Base-by-base conservation (phyloP, 75 land plant species). In the Selaginella tamariscina region DNA sequence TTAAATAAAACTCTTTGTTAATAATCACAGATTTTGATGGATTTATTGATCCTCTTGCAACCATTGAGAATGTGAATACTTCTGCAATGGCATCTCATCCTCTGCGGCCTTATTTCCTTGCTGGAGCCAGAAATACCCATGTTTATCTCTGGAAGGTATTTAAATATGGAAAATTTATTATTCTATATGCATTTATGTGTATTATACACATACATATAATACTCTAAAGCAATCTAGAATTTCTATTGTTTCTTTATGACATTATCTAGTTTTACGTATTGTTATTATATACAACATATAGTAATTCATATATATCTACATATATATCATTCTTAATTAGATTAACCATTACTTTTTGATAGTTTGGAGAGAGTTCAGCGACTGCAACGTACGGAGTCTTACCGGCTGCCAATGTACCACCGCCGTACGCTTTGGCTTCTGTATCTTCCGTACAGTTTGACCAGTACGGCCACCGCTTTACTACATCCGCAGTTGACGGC, bases 321-420 rank as follows among this genome's bases (percentile, higher is more conserved):
- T 66, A 32, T 56, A 33, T 57, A 2, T 0, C 5, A 28, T 27
- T 67, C 30, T 70, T 0, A 9, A 29, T 1, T 29, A 24, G 30
- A 15, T 33, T 63, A n/a, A 64, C 23, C 0, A 0, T 5, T 32
- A 27, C 32, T 24, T 20, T 30, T 55, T 32, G 60, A 73, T 82
- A 92, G 95, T 93, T 87, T 78, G 96, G 95, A 20, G 86, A 87
- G 74, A 72, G 73, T 29, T 82, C 62, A 70, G 98, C 98, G 31
- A 78, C 78, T 64, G 95, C 98, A 74, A 93, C 98, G 24, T 93
- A 93, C 76, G 96, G 98, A n/a, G 82, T 93, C 64, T 78, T 86
- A 1, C 98, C 95, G 54, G 96, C 98, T 65, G 91, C 88, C 55
- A 89, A 89, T 82, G 80, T 89, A 30, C 88, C 98, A 65, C 96